Evolutionary conservation across 2,329 filamentous ascomycete species (phyloP), one percentile per base, ranked within the genome.

Genomic region (Madurella mycetomatis): DNA sequence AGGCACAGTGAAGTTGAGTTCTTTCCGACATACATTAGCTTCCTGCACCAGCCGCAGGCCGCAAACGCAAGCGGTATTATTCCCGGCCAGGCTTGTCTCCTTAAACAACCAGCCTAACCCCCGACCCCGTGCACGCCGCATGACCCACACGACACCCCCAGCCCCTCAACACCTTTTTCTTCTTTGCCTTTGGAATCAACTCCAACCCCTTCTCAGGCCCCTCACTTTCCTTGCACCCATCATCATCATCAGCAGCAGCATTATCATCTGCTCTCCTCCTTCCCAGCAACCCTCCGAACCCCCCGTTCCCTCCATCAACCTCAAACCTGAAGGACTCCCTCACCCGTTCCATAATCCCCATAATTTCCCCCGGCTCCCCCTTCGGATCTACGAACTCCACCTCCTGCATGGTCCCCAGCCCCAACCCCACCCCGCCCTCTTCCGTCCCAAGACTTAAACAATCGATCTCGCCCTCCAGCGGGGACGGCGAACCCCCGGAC

Each of bases 361-460:
- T 55, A 12, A 64, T 57, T 13, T 52, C 57, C 25, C 39, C 55
- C 15, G 45, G 49, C 13, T 58, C 55, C 18, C 57, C 62, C 32
- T 61, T 55, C 5, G 67, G 67, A 48, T 69, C 67, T 48, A 68
- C 63, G 17, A 70, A 60, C 57, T 67, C 61, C 46, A 69, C 61
- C 49, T 64, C 50, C 7, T 61, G 55, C n/a, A 62, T 53, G 12
- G 60, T 55, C 7, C 60, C 59, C 4, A 44, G 4, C 34, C 13
- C 44, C 7, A 61, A 53, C 12, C 62, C 55, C 16, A 60, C 55
- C 9, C 62, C 57, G 11, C 60, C 60, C 32, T 58, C 57, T n/a
- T 63, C 50, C 42, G 11, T 37, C 34, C 34, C 34, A 15, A 37
- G 34, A 11, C 34, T 9, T 2, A 37, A 15, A 17, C 63, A 3